A percentile compares a stretch with the other conserved stretches of the same genome.
These are phyloP conservation scores for Coemansia brasiliensis DNA, from an alignment of 192 early-diverging fungal genomes.

Conservation along the genomic window DNA sequence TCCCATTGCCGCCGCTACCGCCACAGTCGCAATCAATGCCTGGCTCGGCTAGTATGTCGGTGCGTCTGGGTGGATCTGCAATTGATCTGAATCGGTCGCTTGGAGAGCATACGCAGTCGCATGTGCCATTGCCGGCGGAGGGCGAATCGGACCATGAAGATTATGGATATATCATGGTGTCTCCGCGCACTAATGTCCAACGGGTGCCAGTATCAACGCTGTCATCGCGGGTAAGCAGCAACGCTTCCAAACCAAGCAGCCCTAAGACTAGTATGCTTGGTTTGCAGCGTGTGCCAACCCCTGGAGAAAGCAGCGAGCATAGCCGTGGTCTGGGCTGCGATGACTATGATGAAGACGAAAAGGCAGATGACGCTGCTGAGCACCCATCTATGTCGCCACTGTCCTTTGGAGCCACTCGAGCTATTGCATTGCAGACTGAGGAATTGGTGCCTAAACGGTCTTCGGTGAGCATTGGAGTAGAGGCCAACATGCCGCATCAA, in stretches of 20 bases:
- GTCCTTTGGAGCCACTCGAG: neutral
- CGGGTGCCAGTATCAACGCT: conserved; percentile 21
- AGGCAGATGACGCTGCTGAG: conserved; percentile 3
- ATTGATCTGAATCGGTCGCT: conserved; percentile 8
- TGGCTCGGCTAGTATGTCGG: neutral
- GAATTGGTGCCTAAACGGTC: conserved; percentile 11
- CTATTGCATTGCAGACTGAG: neutral
- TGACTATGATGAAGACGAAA: neutral
- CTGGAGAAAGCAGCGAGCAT: neutral
- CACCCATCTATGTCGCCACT: neutral
- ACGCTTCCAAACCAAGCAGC: conserved; percentile 6
- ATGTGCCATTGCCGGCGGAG: conserved; percentile 1
- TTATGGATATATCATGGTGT: conserved; percentile 56
- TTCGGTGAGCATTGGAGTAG: conserved; percentile 31
- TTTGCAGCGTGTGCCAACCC: neutral
- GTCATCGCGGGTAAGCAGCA: conserved; percentile 19
- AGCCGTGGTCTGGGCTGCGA: conserved; percentile 27
- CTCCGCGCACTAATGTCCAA: conserved; percentile 50
- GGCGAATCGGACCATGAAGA: conserved; percentile 42
- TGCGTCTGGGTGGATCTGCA: neutral
- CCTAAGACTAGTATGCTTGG: neutral
- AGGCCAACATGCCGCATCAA: conserved; percentile 21
- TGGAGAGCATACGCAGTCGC: conserved; percentile 1
- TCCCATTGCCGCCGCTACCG: conserved; percentile 22
- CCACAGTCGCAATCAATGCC: conserved; percentile 13